Conservation (phyloP, 371 early-diverging fungal species). For the Mucor sp. region DNA sequence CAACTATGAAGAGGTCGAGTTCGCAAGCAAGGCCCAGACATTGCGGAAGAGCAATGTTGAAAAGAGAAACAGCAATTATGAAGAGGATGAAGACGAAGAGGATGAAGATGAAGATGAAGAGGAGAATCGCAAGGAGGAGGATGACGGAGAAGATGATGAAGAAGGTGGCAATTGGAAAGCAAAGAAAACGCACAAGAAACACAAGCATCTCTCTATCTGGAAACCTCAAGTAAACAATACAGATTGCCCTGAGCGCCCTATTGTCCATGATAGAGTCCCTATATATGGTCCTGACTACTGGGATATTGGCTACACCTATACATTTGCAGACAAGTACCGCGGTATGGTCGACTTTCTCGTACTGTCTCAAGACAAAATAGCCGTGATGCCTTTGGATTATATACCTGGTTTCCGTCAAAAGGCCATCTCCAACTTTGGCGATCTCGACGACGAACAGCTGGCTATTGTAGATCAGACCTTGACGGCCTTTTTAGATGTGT, state of each 20-base stretch:
- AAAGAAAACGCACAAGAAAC: neutral
- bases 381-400: neutral
- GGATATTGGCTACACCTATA: neutral
- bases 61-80: neutral
- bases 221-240: neutral
- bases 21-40: conserved; percentile 37
- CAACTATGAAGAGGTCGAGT: conserved; percentile 10
- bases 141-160: neutral
- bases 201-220: neutral
- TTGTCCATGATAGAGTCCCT: neutral
- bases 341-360: neutral
- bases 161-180: neutral
- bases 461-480: neutral
- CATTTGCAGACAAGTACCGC: neutral
- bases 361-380: neutral
- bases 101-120: neutral
- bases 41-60: neutral
- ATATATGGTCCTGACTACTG: neutral
- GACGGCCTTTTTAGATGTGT: neutral
- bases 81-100: neutral
- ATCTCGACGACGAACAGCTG: neutral
- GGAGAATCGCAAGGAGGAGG: neutral
- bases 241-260: neutral
- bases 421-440: neutral
- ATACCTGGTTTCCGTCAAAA: neutral